phyloP scores from a whole-genome alignment of 257 asterid genomes.

The Nicotiana paniculata region DNA sequence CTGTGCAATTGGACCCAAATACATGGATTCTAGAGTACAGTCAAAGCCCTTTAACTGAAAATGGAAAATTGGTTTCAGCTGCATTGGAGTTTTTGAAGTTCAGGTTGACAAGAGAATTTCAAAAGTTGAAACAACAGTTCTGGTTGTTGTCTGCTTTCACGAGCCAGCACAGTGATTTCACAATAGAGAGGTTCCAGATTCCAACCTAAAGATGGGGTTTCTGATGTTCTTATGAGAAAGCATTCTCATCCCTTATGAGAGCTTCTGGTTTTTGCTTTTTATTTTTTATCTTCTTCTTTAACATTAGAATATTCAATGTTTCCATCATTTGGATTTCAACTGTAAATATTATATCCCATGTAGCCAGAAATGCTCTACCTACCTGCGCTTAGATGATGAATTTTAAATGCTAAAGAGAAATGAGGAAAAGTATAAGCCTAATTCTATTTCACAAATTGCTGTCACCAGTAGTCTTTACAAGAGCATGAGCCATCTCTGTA shows the following conservation, averaged over 20 bases:
- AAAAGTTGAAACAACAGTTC: conserved; percentile 36
- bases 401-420: background rate
- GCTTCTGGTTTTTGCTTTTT: background rate
- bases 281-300: background rate
- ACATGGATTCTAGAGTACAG: conserved; percentile 85
- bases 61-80: conserved; percentile 43
- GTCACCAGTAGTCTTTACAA: conserved; percentile 66
- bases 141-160: conserved; percentile 33
- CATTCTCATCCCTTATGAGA: conserved; percentile 4
- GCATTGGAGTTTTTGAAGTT: conserved; percentile 36
- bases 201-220: conserved; percentile 43
- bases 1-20: conserved; percentile 63
- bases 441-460: background rate
- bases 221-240: conserved; percentile 23
- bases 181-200: conserved; percentile 10
- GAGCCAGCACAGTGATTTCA: conserved; percentile 21
- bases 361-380: background rate
- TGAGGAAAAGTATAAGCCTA: background rate
- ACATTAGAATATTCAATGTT: background rate
- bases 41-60: conserved; percentile 38
- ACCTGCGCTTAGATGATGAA: background rate
- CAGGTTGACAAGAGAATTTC: conserved; percentile 40
- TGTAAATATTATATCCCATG: background rate
- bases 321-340: background rate
- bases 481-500: conserved; percentile 59